Evolutionary conservation across 352 stramenopile genomes (phyloP).

Genomic region (Paralagenidium karlingii): DNA sequence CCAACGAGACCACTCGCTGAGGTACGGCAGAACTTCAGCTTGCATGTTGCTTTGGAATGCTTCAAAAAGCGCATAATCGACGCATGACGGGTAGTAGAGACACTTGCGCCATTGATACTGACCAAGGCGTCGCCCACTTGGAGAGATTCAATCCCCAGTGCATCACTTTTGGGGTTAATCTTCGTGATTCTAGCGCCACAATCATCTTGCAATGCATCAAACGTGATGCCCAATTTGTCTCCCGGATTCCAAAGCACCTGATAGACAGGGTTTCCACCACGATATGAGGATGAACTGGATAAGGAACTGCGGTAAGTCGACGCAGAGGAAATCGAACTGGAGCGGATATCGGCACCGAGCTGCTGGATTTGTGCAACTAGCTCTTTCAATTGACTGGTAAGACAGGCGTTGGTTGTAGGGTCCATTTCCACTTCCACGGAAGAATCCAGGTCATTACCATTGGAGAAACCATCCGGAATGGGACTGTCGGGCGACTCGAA

Average conservation of each 20-base stretch:
- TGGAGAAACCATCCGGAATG: neutral
- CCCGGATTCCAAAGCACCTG: slow-evolving; percentile 58
- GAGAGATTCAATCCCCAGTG: slow-evolving; percentile 54
- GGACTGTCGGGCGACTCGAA: neutral
- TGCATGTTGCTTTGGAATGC: slow-evolving; percentile 63
- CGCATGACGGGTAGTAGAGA: slow-evolving; percentile 32
- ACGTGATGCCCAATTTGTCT: slow-evolving; percentile 54
- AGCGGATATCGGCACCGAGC: slow-evolving; percentile 52
- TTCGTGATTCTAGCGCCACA: slow-evolving; percentile 45
- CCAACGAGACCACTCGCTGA: too few relatives aligned
- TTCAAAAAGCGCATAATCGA: slow-evolving; percentile 72
- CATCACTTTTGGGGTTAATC: slow-evolving; percentile 47
- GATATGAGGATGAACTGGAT: slow-evolving; percentile 38
- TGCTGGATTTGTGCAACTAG: slow-evolving; percentile 58
- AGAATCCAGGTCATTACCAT: too few relatives aligned
- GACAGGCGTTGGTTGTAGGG: too few relatives aligned
- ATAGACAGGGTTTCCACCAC: slow-evolving; percentile 5
- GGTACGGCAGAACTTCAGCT: slow-evolving; percentile 39
- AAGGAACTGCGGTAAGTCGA: slow-evolving; percentile 69
- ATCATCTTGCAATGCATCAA: slow-evolving; percentile 34
- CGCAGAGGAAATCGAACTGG: slow-evolving; percentile 23
- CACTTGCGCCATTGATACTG: slow-evolving; percentile 61
- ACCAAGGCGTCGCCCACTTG: slow-evolving; percentile 45
- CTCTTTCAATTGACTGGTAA: slow-evolving; percentile 44
- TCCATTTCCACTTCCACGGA: neutral